These are phyloP conservation scores for Wickerhamiella qilinensis DNA, from an alignment of 805 yeast species.

Conservation along the genomic window DNA sequence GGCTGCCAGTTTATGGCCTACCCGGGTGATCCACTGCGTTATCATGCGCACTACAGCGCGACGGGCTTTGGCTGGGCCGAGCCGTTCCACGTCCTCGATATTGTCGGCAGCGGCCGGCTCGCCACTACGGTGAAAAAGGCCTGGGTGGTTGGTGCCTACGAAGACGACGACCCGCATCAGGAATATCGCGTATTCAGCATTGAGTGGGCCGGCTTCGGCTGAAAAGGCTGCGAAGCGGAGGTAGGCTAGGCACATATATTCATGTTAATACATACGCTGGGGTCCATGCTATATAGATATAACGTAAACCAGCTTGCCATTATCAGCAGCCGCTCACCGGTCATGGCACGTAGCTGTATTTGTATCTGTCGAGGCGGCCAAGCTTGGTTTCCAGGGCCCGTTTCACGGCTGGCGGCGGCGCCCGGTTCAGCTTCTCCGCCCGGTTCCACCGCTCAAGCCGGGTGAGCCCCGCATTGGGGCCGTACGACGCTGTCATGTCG, in stretches of 20 bases:
- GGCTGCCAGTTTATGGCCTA: slow-evolving; percentile 83
- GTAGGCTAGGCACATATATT: too few species aligned
- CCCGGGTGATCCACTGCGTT: slow-evolving; percentile 88
- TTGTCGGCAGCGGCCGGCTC: slow-evolving; percentile 75
- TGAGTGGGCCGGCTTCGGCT: slow-evolving; percentile 97
- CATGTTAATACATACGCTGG: too few species aligned
- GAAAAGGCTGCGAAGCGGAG: slow-evolving; percentile 7
- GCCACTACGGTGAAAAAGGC: slow-evolving; percentile 87
- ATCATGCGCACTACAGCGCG: slow-evolving; percentile 74
- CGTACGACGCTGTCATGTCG: slow-evolving; percentile 22
- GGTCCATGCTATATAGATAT: too few species aligned
- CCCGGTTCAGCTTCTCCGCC: slow-evolving; percentile 22
- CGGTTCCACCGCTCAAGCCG: slow-evolving; percentile 25
- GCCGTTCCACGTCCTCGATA: slow-evolving; percentile 37
- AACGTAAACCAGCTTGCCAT: too few species aligned
- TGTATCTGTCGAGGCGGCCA: slow-evolving; percentile 2
- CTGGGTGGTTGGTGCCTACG: slow-evolving; percentile 36
- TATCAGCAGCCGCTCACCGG: background rate
- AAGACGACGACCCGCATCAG: slow-evolving; percentile 11
- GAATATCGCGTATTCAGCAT: slow-evolving; percentile 42
- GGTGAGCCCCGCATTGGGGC: slow-evolving; percentile 26
- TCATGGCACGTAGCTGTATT: background rate
- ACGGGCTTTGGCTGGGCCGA: slow-evolving; percentile 34
- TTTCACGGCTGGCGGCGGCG: slow-evolving; percentile 23
- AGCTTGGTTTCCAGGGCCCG: slow-evolving; percentile 17